Conservation (phyloP, 768 basidiomycete genomes). For the Russula vinacea region DNA sequence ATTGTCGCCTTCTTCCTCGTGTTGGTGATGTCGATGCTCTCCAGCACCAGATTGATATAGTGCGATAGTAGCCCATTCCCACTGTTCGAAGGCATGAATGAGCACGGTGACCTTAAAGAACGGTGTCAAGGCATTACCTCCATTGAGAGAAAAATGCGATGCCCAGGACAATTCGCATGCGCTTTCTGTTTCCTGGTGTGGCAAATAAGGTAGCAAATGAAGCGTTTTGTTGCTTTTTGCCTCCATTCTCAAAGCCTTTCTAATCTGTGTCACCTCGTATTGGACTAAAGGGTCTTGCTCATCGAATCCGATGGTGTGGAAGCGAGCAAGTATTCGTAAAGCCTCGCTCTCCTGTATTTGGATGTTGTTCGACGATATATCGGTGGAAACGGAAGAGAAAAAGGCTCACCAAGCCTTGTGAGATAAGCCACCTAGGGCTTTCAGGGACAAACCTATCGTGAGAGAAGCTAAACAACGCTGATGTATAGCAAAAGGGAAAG, state of each 20-base stretch:
- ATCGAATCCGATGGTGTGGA: constrained; percentile 63
- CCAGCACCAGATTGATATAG: constrained; percentile 67
- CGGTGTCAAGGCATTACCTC: constrained; percentile 44
- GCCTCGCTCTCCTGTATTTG: constrained; percentile 53
- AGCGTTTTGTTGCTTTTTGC: constrained; percentile 49
- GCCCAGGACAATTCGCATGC: constrained; percentile 64
- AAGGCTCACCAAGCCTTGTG: constrained; percentile 51
- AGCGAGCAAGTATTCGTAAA: constrained; percentile 58
- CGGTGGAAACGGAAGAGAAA: background rate
- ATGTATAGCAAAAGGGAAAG: background rate
- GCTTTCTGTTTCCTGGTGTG: constrained; percentile 64
- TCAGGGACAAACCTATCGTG: constrained; percentile 58
- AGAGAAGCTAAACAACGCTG: background rate
- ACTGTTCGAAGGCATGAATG: constrained; percentile 34
- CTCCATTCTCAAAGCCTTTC: constrained; percentile 63
- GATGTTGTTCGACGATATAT: background rate
- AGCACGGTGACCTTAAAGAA: background rate
- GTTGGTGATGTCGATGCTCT: constrained; percentile 56
- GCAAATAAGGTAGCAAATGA: constrained; percentile 53
- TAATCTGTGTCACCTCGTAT: constrained; percentile 61
- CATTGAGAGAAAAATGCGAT: constrained; percentile 73
- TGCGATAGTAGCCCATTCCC: constrained; percentile 71
- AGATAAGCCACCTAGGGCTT: constrained; percentile 63
- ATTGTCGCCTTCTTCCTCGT: constrained; percentile 56
- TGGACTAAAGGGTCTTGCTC: constrained; percentile 55